Percentiles rank a stretch among this genome's conserved stretches.
phyloP scores from a whole-genome alignment of 441 rosid species.

The Macaranga tanarius region DNA sequence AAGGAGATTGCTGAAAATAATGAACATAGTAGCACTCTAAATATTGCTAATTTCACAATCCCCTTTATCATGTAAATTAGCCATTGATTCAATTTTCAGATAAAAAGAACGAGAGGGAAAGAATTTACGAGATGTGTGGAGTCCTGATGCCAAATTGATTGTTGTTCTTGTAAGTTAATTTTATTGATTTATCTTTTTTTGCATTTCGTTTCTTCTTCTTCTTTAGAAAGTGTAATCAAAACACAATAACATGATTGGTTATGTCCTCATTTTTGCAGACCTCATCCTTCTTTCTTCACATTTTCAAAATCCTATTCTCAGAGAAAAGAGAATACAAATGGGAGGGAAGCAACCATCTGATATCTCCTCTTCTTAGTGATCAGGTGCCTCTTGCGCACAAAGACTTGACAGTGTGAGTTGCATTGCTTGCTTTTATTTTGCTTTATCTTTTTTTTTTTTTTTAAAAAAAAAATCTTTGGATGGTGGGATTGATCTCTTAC shows the following conservation, averaged over 20 bases:
- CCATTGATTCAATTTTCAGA: too few relatives aligned
- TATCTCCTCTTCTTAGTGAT: slow-evolving; percentile 70
- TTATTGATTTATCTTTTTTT: background rate
- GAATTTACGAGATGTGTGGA: slow-evolving; percentile 89
- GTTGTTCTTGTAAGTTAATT: slow-evolving; percentile 72
- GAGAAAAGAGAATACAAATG: slow-evolving; percentile 62
- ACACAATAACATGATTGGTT: background rate
- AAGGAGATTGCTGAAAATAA: too few relatives aligned
- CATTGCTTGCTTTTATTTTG: background rate
- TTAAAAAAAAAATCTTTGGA: too few relatives aligned
- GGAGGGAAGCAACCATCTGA: slow-evolving; percentile 83
- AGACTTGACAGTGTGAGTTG: slow-evolving; percentile 76
- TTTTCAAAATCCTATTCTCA: slow-evolving; percentile 76
- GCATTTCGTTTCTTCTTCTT: background rate
- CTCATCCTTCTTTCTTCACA: slow-evolving; percentile 73
- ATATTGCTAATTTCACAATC: too few relatives aligned
- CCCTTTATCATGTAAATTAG: too few relatives aligned
- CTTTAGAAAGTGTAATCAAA: slow-evolving; percentile 1
- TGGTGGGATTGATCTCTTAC: background rate
- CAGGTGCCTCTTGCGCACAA: slow-evolving; percentile 77
- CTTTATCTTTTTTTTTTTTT: slow-evolving; percentile 6
- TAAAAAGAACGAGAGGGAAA: slow-evolving; percentile 81
- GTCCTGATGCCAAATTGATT: slow-evolving; percentile 80
- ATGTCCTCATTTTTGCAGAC: slow-evolving; percentile 57
- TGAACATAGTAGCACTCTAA: too few relatives aligned